Base-by-base conservation (phyloP, 139 green algal species). In the Trebouxia sp. region DNA sequence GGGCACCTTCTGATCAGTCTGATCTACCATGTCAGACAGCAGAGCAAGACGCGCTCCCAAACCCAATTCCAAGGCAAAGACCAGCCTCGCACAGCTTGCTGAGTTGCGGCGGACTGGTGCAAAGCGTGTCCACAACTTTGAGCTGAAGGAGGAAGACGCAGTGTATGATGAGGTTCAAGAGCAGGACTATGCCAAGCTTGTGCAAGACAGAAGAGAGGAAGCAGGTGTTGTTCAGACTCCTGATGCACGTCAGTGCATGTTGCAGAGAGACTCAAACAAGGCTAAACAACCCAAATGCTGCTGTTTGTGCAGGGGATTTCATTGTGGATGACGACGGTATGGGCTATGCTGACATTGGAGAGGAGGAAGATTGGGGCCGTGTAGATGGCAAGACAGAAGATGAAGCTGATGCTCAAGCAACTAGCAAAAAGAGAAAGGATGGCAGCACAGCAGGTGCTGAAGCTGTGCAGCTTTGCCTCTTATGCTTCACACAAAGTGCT, bases 111-210 rank as follows among this genome's bases (percentile, higher is more conserved):
- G 86, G 28, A 80, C 77, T 55, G 87, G 87, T 3, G 77, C 26
- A 51, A 94, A 92, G 80, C 87, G 91, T 10, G 87, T 82, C 5
- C 77, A 91, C 8, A 80, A 67, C 0, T 97, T 89, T 75, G 84
- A 97, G 69, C 26, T 96, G 0, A 91, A 93, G 48, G 85, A 95
- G 62, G 95, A 99, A 79, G 87, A 92, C 10, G 84, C 84, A 12
- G 87, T 98, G 0, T 98, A 98, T 86, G 95, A 98, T 70, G 89
- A 93, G 3, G 87, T 99, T 24, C 84, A 94, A 42, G 95, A 99
- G 10, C 85, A 95, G 9, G 84, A 97, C 65, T 99, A 99, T 80
- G 89, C 85, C 0, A 74, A 94, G 62, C 78, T 98, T 6, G 94
- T 96, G 35, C 84, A 89, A 26, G 96, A 98, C 81, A 82, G 94